Percentiles rank a stretch among this genome's conserved stretches.
Conservation (phyloP, 805 yeast species). For the Wickerhamomyces xylosicus region DNA sequence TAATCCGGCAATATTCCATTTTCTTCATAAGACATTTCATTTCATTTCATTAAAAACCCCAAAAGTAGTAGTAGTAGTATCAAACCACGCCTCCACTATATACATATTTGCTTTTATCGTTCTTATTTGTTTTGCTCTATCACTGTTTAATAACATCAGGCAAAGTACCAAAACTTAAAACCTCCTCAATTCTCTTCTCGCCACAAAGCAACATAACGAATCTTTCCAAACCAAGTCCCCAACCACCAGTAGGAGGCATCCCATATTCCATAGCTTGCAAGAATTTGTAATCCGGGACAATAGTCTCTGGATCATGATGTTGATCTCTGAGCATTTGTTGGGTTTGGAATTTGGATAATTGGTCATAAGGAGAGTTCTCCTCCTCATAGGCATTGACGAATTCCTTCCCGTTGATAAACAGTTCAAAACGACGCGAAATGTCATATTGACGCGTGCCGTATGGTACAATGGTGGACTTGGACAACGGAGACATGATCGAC, state of each 20-base stretch:
- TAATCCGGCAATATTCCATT: too few species aligned
- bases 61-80: too few species aligned
- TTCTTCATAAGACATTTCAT: too few species aligned
- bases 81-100: too few species aligned
- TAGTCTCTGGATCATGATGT: conserved; percentile 48
- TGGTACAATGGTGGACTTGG: conserved; percentile 43
- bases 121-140: too few species aligned
- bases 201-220: conserved; percentile 70
- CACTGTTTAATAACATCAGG: conserved; percentile 62
- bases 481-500: conserved; percentile 73
- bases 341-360: conserved; percentile 45
- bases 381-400: conserved; percentile 93
- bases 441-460: conserved; percentile 24
- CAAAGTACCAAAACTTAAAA: conserved; percentile 64
- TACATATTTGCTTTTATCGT: too few species aligned
- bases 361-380: conserved; percentile 79
- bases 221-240: conserved; percentile 94
- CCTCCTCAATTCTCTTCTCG: conserved; percentile 58
- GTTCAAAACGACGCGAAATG: conserved; percentile 67
- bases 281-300: conserved; percentile 63
- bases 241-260: conserved; percentile 96
- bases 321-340: conserved; percentile 43
- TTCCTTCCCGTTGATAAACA: conserved; percentile 73
- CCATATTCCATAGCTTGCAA: conserved; percentile 82
- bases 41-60: too few species aligned